Conservation (phyloP, 441 rosid genomes). For the Pelargonium citronellum region DNA sequence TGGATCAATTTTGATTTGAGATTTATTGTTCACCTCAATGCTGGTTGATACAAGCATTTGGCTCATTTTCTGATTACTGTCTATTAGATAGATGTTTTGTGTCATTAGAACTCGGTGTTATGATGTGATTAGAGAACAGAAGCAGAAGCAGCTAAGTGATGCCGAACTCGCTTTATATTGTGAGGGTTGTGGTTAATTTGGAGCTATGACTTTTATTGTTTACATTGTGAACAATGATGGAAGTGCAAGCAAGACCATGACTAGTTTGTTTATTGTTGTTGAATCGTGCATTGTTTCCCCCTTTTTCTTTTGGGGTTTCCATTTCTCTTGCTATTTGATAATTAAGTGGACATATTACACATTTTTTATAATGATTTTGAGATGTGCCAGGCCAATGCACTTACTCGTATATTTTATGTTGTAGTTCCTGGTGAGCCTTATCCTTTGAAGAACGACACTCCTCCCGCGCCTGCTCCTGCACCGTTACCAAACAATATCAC, state of each 20-base stretch:
- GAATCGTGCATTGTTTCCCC: not conserved
- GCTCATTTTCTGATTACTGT: not conserved
- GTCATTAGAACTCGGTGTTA: not conserved
- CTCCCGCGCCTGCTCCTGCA: slow-evolving; percentile 61
- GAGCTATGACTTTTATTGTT: not conserved
- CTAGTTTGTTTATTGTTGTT: not conserved
- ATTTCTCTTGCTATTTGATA: not conserved
- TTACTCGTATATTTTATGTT: slow-evolving; percentile 13
- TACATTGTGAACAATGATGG: not conserved
- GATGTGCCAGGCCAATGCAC: not conserved
- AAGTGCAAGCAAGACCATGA: not conserved
- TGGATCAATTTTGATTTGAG: not conserved
- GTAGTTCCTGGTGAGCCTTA: slow-evolving; percentile 88
- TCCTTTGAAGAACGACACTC: slow-evolving; percentile 36
- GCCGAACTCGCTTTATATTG: not conserved
- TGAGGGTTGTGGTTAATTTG: not conserved
- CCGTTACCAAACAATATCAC: slow-evolving; percentile 36
- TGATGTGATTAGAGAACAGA: not conserved
- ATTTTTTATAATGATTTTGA: not conserved
- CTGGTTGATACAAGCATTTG: not conserved
- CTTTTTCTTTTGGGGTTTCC: not conserved
- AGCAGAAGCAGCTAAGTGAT: not conserved
- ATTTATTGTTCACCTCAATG: slow-evolving; percentile 1
- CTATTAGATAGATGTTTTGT: not conserved
- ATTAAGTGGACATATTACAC: not conserved